These are phyloP conservation scores for Botrytis fragariae DNA, from an alignment of 2,329 filamentous ascomycete genomes.

Conservation along the genomic window DNA sequence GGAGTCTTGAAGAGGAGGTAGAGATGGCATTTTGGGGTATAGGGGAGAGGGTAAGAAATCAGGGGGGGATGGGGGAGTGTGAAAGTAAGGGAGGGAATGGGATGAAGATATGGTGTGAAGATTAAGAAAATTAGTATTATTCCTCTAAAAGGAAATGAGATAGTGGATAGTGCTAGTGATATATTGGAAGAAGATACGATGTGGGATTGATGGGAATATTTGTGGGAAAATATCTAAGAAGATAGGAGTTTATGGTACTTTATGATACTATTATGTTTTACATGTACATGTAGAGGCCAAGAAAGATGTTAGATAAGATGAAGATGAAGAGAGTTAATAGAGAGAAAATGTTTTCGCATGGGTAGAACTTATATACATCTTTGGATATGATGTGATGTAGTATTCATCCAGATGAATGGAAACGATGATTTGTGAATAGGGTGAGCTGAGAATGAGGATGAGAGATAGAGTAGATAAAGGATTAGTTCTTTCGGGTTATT, in stretches of 20 bases:
- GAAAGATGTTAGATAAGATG: neutral
- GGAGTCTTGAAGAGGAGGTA: neutral
- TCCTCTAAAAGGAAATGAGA: neutral
- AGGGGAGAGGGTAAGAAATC: neutral
- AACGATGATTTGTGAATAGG: neutral
- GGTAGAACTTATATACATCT: neutral
- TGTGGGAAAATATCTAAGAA: neutral
- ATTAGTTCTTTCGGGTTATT: neutral
- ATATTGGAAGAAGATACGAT: neutral
- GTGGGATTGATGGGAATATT: neutral
- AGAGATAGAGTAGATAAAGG: neutral
- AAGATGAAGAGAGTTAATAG: neutral
- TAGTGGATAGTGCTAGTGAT: neutral
- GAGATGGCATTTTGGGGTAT: neutral
- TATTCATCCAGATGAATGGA: neutral
- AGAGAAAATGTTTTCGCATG: neutral
- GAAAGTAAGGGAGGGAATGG: neutral
- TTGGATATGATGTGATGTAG: neutral
- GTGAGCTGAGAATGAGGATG: neutral
- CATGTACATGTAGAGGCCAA: neutral
- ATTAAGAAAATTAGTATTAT: neutral
- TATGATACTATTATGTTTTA: neutral
- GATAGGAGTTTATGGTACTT: neutral
- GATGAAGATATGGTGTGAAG: neutral
- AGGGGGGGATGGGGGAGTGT: no score